phyloP scores from a whole-genome alignment of 169 alveolate species.

The Perkinsus marinus region DNA sequence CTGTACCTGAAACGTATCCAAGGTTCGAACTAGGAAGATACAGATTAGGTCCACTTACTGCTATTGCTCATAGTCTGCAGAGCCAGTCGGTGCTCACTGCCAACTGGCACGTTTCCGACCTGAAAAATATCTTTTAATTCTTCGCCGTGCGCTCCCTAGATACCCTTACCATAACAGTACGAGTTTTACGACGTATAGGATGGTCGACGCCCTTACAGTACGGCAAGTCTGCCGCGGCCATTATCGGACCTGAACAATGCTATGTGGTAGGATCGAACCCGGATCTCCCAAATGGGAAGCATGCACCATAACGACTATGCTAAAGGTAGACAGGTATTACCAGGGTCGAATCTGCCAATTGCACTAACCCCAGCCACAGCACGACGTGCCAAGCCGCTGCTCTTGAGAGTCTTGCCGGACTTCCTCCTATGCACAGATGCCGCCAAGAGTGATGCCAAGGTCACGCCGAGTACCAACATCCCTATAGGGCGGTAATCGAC shows the following conservation, averaged over 20 bases:
- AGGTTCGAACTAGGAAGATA: not conserved
- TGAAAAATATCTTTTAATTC: not conserved
- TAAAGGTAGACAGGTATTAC: not conserved
- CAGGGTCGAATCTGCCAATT: not conserved
- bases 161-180: not conserved
- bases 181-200: not conserved
- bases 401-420: not conserved
- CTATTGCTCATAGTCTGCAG: constrained; percentile 55
- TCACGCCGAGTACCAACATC: not conserved
- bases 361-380: not conserved
- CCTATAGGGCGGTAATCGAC: not conserved
- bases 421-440: not conserved
- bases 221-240: not conserved
- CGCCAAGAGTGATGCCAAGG: not conserved
- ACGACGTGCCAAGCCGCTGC: not conserved
- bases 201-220: not conserved
- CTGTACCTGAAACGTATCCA: not conserved
- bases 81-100: constrained; percentile 47
- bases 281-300: no score
- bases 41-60: constrained; percentile 44
- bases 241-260: not conserved
- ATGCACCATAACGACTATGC: no score
- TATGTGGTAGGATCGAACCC: not conserved
- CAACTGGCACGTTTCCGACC: constrained; percentile 51
- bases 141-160: not conserved